Conservation (phyloP, 2,329 filamentous ascomycete genomes). For the Colletotrichum lupini region DNA sequence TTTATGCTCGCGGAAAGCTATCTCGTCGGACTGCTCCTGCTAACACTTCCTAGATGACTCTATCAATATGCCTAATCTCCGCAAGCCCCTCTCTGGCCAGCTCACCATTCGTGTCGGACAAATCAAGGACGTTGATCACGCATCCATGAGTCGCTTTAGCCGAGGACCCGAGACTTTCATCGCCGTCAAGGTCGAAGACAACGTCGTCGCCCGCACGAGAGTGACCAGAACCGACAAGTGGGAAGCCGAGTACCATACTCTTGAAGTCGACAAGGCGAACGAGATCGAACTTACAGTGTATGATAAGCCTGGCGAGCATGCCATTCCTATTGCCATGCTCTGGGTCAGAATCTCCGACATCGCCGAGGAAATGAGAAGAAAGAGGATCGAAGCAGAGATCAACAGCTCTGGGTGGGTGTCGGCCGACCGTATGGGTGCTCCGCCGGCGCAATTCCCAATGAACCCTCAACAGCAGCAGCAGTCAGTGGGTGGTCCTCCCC, state of each 20-base stretch:
- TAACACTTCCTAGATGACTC: conserved; percentile 79
- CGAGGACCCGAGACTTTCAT: conserved; percentile 95
- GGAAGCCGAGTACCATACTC: conserved; percentile 90
- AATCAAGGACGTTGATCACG: conserved; percentile 95
- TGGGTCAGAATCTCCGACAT: conserved; percentile 98
- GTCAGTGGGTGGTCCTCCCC: conserved; percentile 57
- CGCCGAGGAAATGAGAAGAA: conserved; percentile 95
- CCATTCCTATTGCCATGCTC: conserved; percentile 91
- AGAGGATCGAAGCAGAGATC: conserved; percentile 96
- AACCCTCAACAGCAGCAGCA: conserved; percentile 55
- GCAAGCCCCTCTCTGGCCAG: conserved; percentile 94
- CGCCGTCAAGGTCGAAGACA: conserved; percentile 96
- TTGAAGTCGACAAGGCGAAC: conserved; percentile 98
- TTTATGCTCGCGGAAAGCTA: not conserved
- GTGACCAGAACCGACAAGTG: conserved; percentile 88
- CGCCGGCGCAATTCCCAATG: conserved; percentile 69
- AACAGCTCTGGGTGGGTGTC: conserved; percentile 97
- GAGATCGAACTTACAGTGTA: conserved; percentile 98
- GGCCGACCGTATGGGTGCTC: conserved; percentile 89
- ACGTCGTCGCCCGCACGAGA: conserved; percentile 87
- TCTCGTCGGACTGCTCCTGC: conserved; percentile 37
- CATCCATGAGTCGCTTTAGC: conserved; percentile 84
- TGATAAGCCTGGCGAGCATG: conserved; percentile 91
- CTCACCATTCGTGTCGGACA: conserved; percentile 87
- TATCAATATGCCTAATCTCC: conserved; percentile 92